Conservation (phyloP, 2,329 filamentous ascomycete species). For the Apiospora hydei region DNA sequence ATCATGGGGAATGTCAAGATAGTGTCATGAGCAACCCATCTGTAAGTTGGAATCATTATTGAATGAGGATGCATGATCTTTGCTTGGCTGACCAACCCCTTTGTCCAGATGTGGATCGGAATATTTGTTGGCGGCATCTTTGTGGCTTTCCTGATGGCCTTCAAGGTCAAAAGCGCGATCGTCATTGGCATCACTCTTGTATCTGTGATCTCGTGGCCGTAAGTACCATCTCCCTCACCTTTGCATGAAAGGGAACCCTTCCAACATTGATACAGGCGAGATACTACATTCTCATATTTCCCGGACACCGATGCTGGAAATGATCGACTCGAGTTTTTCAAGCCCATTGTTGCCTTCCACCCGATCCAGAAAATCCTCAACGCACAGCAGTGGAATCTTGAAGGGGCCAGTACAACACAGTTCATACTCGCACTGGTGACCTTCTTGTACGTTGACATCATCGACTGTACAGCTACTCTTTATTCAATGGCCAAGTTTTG, state of each 20-base stretch:
- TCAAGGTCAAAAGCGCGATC: constrained; percentile 77
- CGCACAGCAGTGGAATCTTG: constrained; percentile 71
- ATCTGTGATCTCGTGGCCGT: constrained; percentile 79
- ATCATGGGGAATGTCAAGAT: constrained; percentile 58
- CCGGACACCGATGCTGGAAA: constrained; percentile 71
- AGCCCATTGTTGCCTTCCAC: constrained; percentile 74
- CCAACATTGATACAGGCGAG: constrained; percentile 52
- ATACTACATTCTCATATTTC: constrained; percentile 76
- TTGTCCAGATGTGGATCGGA: constrained; percentile 77
- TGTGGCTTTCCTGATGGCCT: constrained; percentile 82
- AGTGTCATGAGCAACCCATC: constrained; percentile 81
- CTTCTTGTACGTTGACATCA: constrained; percentile 81
- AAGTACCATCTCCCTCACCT: constrained; percentile 42
- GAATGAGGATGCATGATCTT: not conserved
- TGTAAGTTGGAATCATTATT: constrained; percentile 47
- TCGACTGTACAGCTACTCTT: constrained; percentile 78
- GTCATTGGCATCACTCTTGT: constrained; percentile 76
- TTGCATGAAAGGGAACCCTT: constrained; percentile 27
- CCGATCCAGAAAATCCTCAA: constrained; percentile 70
- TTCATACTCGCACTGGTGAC: constrained; percentile 78
- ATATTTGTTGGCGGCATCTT: constrained; percentile 82
- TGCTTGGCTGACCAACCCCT: constrained; percentile 12
- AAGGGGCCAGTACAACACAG: constrained; percentile 60
- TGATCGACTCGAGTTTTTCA: constrained; percentile 74
- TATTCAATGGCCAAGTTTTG: constrained; percentile 85